These are phyloP conservation scores for Pleurotus platypus DNA, from an alignment of 768 basidiomycete genomes.

Conservation along the genomic window DNA sequence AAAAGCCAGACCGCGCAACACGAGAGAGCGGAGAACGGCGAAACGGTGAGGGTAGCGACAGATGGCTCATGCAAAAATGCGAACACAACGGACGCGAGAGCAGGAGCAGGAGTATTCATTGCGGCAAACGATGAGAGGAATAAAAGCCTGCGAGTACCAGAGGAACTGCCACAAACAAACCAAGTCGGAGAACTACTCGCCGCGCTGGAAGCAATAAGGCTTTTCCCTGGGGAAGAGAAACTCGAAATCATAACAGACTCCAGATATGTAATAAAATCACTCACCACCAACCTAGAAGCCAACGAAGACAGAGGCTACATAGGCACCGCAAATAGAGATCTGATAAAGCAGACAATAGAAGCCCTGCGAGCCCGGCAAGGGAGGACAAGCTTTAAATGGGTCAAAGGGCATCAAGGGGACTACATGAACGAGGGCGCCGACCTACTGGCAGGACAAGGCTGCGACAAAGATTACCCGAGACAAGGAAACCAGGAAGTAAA, in stretches of 20 bases:
- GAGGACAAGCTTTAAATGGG: constrained; percentile 17
- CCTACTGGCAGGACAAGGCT: constrained; percentile 14
- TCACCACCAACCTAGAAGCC: constrained; percentile 13
- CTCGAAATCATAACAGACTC: constrained; percentile 21
- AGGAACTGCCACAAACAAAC: constrained; percentile 16
- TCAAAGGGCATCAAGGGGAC: constrained; percentile 20
- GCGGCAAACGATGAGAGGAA: constrained; percentile 13
- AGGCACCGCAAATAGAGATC: constrained; percentile 7
- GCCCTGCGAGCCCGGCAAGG: constrained; percentile 12
- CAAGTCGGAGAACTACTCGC: constrained; percentile 17
- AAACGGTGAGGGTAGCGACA: not conserved
- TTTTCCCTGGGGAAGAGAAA: not conserved
- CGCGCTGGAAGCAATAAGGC: constrained; percentile 7
- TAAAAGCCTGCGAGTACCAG: constrained; percentile 8
- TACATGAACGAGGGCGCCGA: constrained; percentile 21
- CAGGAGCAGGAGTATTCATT: not conserved
- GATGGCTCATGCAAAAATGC: not conserved
- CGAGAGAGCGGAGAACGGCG: not conserved
- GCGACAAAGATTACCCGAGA: constrained; percentile 2
- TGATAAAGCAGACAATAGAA: constrained; percentile 8
- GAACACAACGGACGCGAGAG: not conserved
- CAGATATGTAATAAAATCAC: constrained; percentile 14
- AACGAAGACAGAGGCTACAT: constrained; percentile 28
- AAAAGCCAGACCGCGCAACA: too few relatives aligned
- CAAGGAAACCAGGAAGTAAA: not conserved